These are phyloP conservation scores for Euphorbia pulcherrima DNA, from an alignment of 345 rosid species.

Conservation along the genomic window DNA sequence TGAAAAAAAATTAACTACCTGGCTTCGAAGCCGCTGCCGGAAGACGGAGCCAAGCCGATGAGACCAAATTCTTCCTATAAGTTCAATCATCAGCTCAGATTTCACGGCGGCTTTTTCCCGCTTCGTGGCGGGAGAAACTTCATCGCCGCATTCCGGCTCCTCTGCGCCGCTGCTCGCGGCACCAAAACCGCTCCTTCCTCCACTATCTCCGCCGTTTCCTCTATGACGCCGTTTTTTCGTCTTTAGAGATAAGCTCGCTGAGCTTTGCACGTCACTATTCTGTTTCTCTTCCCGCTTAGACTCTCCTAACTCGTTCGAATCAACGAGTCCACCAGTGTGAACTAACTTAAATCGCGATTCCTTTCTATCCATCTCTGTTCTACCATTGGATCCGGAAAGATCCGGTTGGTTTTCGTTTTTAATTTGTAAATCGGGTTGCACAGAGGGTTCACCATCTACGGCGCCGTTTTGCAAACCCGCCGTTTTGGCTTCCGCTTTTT, in stretches of 20 bases:
- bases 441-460: conserved; percentile 5
- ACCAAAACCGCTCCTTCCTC: conserved; percentile 1
- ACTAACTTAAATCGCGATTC: conserved; percentile 23
- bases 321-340: conserved; percentile 21
- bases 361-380: conserved; percentile 6
- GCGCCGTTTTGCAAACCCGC: conserved; percentile 18
- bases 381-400: conserved; percentile 6
- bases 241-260: conserved; percentile 47
- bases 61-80: conserved; percentile 43
- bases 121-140: conserved; percentile 50
- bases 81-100: conserved; percentile 50
- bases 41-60: conserved; percentile 49
- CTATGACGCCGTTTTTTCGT: conserved; percentile 32
- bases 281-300: conserved; percentile 39
- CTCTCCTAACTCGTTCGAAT: conserved; percentile 38
- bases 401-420: conserved; percentile 22
- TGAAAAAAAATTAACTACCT: conserved; percentile 36
- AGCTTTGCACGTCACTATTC: conserved; percentile 64
- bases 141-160: conserved; percentile 39
- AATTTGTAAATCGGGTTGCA: conserved; percentile 28
- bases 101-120: conserved; percentile 30
- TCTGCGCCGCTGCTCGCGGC: conserved; percentile 31
- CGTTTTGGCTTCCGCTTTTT: conserved; percentile 34
- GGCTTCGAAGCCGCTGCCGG: conserved; percentile 55
- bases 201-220: conserved; percentile 27